A percentile compares a stretch with the other conserved stretches of the same genome.
Evolutionary conservation across 306 rosid species (phyloP).

Genomic region (Prunus campanulata): DNA sequence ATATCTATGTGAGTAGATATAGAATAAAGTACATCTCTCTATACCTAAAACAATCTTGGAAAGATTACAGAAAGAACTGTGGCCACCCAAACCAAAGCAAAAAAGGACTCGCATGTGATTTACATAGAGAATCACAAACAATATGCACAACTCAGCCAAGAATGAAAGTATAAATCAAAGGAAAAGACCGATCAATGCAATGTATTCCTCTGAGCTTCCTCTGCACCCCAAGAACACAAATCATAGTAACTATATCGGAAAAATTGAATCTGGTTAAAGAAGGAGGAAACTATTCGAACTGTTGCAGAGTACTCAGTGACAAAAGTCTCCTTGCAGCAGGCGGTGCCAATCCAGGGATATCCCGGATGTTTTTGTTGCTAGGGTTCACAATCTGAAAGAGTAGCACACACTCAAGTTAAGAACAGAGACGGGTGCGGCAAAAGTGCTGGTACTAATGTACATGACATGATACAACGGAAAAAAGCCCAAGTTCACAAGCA

Average conservation of each 20-base stretch:
- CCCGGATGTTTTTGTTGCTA: conserved; percentile 73
- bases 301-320: conserved; percentile 48
- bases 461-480: background rate
- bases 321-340: conserved; percentile 95
- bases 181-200: conserved; percentile 26
- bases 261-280: conserved; percentile 22
- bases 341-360: conserved; percentile 95
- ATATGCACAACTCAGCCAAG: conserved; percentile 64
- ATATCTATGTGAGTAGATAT: conserved; percentile 30
- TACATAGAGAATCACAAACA: conserved; percentile 57
- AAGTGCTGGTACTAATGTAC: too few relatives aligned
- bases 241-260: conserved; percentile 29
- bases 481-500: background rate
- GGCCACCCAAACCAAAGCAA: conserved; percentile 43
- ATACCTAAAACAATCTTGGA: conserved; percentile 16
- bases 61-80: conserved; percentile 38
- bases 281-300: conserved; percentile 32
- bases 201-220: conserved; percentile 38
- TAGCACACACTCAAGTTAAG: background rate
- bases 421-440: background rate
- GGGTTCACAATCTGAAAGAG: conserved; percentile 80
- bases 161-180: conserved; percentile 23
- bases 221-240: conserved; percentile 20
- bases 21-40: conserved; percentile 22
- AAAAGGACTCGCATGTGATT: conserved; percentile 43